Base-by-base conservation (phyloP, 2,329 filamentous ascomycete genomes). In the Albifimbria verrucaria region DNA sequence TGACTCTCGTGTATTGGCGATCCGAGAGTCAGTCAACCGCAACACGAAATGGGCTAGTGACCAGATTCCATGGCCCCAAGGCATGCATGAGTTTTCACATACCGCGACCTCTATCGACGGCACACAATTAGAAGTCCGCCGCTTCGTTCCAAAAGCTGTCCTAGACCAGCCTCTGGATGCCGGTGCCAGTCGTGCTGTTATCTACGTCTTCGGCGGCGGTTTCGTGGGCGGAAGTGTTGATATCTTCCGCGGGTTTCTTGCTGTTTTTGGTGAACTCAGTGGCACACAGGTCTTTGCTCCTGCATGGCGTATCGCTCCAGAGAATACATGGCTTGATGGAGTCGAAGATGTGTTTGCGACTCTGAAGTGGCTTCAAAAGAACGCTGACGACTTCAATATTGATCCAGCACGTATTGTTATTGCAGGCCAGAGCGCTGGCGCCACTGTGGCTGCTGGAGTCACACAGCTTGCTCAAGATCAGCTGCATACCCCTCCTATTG, bases 1-100 rank as follows among this genome's bases (percentile, higher is more conserved):
- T 24, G 43, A 46, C n/a, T n/a, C 43, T 7, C 10, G 10, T 12
- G 43, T 46, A 21, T 24, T 24, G 43, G 43, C 43, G 7, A 46
- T 46, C 21, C 18, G 43, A n/a, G 43, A 46, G 43, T 46, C 22
- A 21, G 43, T 46, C 43, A 46, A 46, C 22, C 22, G 43, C 21
- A 46, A 46, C 43, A 46, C 43, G 18, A 17, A 46, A 46, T 46
- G 43, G 43, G 43, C 43, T n/a, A 24, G 43, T 21, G 43, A 46
- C 43, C 43, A 46, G 43, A 22, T 46, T 24, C 22, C 43, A 9
- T 46, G 12, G 12, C 43, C 43, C 17, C 17, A 21, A 9, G 43
- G 43, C n/a, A 46, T 46, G 43, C 12, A 46, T 12, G 43, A 46
- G 24, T 22, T 9, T 9, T 12, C 18, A n/a, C 43, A 24, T 9